phyloP scores from a whole-genome alignment of 306 rosid genomes.

The Prunus persica region DNA sequence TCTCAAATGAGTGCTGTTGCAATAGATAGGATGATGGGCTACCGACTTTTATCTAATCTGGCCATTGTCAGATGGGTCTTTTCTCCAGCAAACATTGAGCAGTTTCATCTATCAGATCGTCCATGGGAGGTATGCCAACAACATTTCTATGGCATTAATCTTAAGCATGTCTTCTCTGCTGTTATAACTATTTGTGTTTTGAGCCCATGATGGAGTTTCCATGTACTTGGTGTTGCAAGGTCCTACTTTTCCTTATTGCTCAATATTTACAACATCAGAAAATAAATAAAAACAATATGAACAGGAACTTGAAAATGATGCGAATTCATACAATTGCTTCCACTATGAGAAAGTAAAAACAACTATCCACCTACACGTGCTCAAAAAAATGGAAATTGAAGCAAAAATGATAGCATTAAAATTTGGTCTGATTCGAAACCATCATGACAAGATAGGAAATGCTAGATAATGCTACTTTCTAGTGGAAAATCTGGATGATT shows the following conservation, averaged over 20 bases:
- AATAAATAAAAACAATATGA: background rate
- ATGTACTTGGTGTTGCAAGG: background rate
- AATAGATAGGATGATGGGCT: conserved; percentile 99
- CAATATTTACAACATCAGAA: background rate
- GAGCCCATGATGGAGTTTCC: background rate
- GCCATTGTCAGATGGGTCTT: conserved; percentile 97
- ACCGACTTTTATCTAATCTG: conserved; percentile 86
- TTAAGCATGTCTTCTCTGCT: background rate
- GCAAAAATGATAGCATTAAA: background rate
- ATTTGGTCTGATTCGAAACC: background rate
- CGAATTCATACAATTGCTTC: background rate
- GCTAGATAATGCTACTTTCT: background rate
- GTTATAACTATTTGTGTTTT: background rate
- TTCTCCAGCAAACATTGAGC: conserved; percentile 74
- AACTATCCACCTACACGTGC: background rate
- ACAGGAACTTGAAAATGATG: background rate
- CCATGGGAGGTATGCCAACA: conserved; percentile 84
- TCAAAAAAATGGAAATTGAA: background rate
- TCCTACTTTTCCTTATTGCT: background rate
- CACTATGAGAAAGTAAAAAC: background rate
- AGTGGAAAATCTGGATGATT: background rate
- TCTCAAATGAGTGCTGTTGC: conserved; percentile 93
- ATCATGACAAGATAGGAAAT: background rate
- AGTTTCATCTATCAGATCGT: conserved; percentile 84
- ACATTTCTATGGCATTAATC: background rate